Evolutionary conservation across 352 stramenopile genomes (phyloP), one percentile per base, ranked within the genome.

Genomic region (Phytophthora podocarpi): DNA sequence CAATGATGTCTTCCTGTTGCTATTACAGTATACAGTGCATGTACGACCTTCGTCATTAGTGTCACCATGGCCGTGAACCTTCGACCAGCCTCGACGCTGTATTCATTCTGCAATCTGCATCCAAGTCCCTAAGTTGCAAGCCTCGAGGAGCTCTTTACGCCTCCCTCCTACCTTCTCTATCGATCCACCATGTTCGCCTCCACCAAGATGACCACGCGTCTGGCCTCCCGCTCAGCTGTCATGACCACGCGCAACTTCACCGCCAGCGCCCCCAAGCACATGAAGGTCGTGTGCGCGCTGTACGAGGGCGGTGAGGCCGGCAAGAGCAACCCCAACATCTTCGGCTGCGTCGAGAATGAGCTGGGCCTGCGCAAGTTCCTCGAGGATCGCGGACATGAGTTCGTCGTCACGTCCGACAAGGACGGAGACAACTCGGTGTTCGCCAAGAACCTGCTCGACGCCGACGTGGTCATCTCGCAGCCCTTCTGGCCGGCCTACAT

Each of bases 401-500:
- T 72, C 31, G 62, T 81, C 18, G 70, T 81, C 21, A 81, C 72
- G 53, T 69, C 50, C 36, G 72, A 81, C 58, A 81, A 81, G 68
- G 72, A 81, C 51, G 72, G 72, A 45, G 67, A 72, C 31, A 16
- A 77, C 37, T 79, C 70, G 35, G 62, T 69, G 63, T 81, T 81
- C 56, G 70, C 62, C n/a, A 52, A 56, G 18, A 13, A 81, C 43
- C 43, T 81, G 50, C 64, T 54, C 48, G 62, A 76, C 31, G 69
- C 72, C 27, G 70, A 81, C 47, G 63, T 79, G 47, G 69, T 79
- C 54, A 79, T 81, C 65, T 79, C 72, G 37, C 69, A 78, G 61
- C 72, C 72, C n/a, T 81, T 81, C 59, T 79, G 67, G 66, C 72
- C 72, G 3, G 72, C 72, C n/a, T 81, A 81, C 70, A 70, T 81